Percentiles rank a stretch among this genome's conserved stretches.
phyloP scores from a whole-genome alignment of 2,329 filamentous ascomycete genomes.

The Pseudohalonectria lignicola region DNA sequence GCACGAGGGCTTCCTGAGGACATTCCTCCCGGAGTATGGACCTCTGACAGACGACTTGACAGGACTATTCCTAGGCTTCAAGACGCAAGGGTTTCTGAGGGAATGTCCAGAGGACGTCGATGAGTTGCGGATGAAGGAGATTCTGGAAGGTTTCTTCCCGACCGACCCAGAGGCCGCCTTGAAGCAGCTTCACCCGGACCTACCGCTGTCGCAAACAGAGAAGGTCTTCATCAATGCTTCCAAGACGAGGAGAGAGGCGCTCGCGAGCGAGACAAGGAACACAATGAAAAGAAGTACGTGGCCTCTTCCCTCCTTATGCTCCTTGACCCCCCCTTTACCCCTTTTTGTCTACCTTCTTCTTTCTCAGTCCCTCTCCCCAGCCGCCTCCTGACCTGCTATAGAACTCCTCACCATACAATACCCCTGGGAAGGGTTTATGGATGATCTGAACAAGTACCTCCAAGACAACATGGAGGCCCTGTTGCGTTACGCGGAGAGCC shows the following conservation, averaged over 20 bases:
- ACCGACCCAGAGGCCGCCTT: constrained; percentile 41
- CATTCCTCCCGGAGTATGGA: constrained; percentile 25
- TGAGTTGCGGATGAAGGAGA: constrained; percentile 36
- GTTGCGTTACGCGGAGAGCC: constrained; percentile 24
- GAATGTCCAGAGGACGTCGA: constrained; percentile 37
- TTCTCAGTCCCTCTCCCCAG: too few relatives aligned
- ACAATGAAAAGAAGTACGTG: constrained; percentile 3
- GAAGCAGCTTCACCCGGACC: constrained; percentile 22
- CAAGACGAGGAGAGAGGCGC: constrained; percentile 38
- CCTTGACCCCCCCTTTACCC: not conserved
- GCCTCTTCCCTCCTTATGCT: not conserved
- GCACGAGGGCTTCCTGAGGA: constrained; percentile 32
- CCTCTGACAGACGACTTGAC: constrained; percentile 29
- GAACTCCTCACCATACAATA: constrained; percentile 25
- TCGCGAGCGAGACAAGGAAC: constrained; percentile 30
- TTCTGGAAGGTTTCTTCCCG: constrained; percentile 44
- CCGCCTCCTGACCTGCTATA: too few relatives aligned
- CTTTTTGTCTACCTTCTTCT: too few relatives aligned
- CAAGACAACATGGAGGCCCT: constrained; percentile 17
- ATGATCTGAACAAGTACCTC: constrained; percentile 19
- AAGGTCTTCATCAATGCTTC: constrained; percentile 22
- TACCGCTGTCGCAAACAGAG: constrained; percentile 8
- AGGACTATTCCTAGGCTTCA: constrained; percentile 33
- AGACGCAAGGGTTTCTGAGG: constrained; percentile 40
- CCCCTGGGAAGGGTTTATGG: constrained; percentile 23